phyloP scores from a whole-genome alignment of 768 basidiomycete genomes.

The Tulasnella sp. region DNA sequence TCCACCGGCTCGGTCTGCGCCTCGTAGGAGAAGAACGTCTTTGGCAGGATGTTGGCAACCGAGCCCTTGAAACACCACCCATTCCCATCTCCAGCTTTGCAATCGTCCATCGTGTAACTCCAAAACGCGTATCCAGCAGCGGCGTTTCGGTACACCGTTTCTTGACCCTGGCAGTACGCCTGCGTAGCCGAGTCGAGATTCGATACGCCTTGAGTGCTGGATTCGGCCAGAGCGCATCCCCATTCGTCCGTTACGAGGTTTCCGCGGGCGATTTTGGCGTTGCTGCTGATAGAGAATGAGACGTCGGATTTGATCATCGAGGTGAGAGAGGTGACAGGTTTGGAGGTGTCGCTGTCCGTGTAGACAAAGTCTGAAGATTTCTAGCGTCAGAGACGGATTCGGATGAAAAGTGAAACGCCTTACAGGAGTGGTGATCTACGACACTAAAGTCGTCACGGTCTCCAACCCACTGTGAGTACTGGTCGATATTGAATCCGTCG shows the following conservation, averaged over 20 bases:
- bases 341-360: constrained; percentile 54
- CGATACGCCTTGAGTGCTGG: constrained; percentile 55
- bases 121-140: constrained; percentile 72
- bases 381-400: constrained; percentile 36
- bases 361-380: constrained; percentile 61
- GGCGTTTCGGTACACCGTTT: constrained; percentile 58
- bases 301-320: constrained; percentile 38
- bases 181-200: constrained; percentile 52
- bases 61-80: constrained; percentile 73
- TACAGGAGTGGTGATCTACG: constrained; percentile 69
- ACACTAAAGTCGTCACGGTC: constrained; percentile 64
- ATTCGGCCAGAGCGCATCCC: constrained; percentile 53
- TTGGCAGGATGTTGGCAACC: constrained; percentile 60
- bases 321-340: constrained; percentile 49
- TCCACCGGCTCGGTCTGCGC: constrained; percentile 38
- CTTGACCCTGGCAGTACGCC: constrained; percentile 62
- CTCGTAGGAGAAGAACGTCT: constrained; percentile 60
- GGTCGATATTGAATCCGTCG: constrained; percentile 56
- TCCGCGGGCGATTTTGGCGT: constrained; percentile 45
- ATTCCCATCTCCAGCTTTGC: constrained; percentile 60
- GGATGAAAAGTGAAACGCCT: constrained; percentile 37
- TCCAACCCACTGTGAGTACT: constrained; percentile 56
- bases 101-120: constrained; percentile 60
- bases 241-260: constrained; percentile 58
- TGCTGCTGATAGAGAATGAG: constrained; percentile 41